Conservation (phyloP, 2,329 filamentous ascomycete genomes). For the Gremmenia infestans region DNA sequence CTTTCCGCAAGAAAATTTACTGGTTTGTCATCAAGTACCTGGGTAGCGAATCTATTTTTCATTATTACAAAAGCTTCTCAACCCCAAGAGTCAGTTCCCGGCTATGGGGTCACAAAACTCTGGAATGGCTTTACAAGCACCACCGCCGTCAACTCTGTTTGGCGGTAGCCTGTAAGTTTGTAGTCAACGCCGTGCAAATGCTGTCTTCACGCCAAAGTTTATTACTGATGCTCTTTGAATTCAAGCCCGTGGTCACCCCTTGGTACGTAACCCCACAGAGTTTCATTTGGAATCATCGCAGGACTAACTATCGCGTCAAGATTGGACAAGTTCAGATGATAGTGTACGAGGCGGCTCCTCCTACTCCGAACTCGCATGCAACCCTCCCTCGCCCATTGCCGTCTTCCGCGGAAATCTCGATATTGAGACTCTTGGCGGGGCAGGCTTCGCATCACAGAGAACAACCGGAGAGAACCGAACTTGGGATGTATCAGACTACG, state of each 20-base stretch:
- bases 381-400: conserved; percentile 36
- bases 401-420: conserved; percentile 64
- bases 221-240: neutral
- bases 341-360: conserved; percentile 71
- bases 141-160: conserved; percentile 15
- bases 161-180: conserved; percentile 12
- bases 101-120: neutral
- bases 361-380: conserved; percentile 43
- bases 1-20: too few species aligned
- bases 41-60: too few species aligned
- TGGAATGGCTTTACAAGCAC: neutral
- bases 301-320: conserved; percentile 20
- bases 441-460: conserved; percentile 76
- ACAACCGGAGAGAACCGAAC: conserved; percentile 51
- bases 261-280: neutral
- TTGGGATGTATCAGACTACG: conserved; percentile 61
- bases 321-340: conserved; percentile 70
- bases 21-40: too few species aligned
- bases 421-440: conserved; percentile 69
- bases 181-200: neutral
- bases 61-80: neutral
- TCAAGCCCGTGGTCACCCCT: conserved; percentile 51
- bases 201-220: neutral
- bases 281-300: neutral
- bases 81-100: neutral